Base-by-base conservation (phyloP, 164 flowering plant genomes). In the Tinospora cordifolia region DNA sequence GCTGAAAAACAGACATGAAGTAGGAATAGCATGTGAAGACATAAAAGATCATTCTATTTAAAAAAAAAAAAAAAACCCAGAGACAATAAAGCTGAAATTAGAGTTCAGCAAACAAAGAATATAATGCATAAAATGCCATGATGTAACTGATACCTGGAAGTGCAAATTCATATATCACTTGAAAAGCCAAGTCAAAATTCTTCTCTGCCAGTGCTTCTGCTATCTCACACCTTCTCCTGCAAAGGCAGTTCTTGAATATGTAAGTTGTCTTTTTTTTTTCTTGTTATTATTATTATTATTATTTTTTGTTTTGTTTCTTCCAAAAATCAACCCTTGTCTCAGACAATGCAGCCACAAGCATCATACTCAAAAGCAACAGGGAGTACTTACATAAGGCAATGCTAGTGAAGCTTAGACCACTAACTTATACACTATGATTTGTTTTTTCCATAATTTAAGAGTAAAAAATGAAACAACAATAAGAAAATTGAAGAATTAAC, bases 161-260 rank as follows among this genome's bases (percentile, higher is more conserved):
- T 78, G 76, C 83, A 71, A 94, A 94, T 71, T 89, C 86, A 77
- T 87, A 90, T 15, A 94, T 85, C 66, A 92, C 83, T 83, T 83
- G 97, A 78, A 88, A 94, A 73, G 99, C 98, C 84, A 94, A 80
- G 80, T 92, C 98, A 76, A 90, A 94, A 59, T 88, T 89, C 83
- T 88, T 94, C 80, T 94, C 99, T 46, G 83, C 88, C 75, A 94
- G 93, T 22, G 88, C 80, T 80, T 94, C 98, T n/a, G 93, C 98
- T 76, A 94, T 89, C 80, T 89, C 88, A 79, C 92, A 85, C 76
- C 99, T 90, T 74, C 99, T 86, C 86, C 98, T 94, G 87, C 72
- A 78, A 78, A 74, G 75, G 54, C 51, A 54, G 65, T 51, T 39
- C 54, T 22, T 69, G 39, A 63, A 14, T 64, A 81, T 38, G 59